Percentiles rank a stretch among this genome's conserved stretches.
These are phyloP conservation scores for Xylaria sp. DNA, from an alignment of 2,329 filamentous ascomycete species.

Conservation along the genomic window DNA sequence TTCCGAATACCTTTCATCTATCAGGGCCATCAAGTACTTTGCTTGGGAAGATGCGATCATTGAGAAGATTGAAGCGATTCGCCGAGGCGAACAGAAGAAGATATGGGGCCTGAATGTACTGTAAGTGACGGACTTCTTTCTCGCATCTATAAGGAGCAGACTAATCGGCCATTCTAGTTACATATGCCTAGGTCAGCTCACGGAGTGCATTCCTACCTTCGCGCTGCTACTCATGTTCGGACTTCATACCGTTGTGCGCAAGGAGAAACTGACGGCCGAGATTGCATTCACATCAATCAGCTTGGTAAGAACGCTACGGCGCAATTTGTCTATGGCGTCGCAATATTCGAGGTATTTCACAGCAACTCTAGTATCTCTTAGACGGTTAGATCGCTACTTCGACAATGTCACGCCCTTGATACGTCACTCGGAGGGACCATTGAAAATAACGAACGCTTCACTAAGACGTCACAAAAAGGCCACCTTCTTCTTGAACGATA, in stretches of 20 bases:
- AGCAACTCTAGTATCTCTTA: slow-evolving; percentile 60
- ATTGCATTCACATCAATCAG: slow-evolving; percentile 67
- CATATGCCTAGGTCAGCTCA: slow-evolving; percentile 58
- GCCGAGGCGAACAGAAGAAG: slow-evolving; percentile 63
- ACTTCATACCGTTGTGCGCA: slow-evolving; percentile 60
- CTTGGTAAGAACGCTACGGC: slow-evolving; percentile 64
- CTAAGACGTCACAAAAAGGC: slow-evolving; percentile 64
- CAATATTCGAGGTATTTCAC: slow-evolving; percentile 56
- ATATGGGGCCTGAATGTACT: slow-evolving; percentile 65
- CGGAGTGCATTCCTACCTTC: slow-evolving; percentile 63
- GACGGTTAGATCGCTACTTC: slow-evolving; percentile 66
- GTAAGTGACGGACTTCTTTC: slow-evolving; percentile 46
- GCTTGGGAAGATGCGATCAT: slow-evolving; percentile 67
- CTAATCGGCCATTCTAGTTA: slow-evolving; percentile 39
- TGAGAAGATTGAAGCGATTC: slow-evolving; percentile 61
- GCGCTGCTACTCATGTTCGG: slow-evolving; percentile 66
- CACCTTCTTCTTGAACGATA: slow-evolving; percentile 59
- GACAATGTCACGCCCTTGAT: slow-evolving; percentile 60
- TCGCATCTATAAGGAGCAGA: slow-evolving; percentile 14
- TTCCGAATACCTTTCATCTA: slow-evolving; percentile 67
- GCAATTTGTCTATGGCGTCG: slow-evolving; percentile 63
- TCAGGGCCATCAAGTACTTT: slow-evolving; percentile 70
- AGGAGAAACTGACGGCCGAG: slow-evolving; percentile 63
- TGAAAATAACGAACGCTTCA: slow-evolving; percentile 59
- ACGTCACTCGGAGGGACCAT: slow-evolving; percentile 61